Base-by-base conservation (phyloP, 192 early-diverging fungal species). In the Backusella circina region DNA sequence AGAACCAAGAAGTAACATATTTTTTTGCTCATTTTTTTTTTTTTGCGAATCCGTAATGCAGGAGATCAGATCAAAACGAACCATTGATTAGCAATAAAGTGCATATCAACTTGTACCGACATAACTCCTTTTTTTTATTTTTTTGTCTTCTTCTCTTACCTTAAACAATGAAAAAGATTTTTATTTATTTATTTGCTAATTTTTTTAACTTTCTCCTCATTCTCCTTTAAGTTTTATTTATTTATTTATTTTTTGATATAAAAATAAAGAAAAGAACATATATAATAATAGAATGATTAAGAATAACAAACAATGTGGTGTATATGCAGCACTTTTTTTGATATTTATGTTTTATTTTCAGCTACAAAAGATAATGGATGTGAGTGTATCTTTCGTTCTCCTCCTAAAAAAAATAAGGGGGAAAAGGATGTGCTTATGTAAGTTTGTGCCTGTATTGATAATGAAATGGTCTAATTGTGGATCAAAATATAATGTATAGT, bases 261-360 rank as follows among this genome's bases (percentile, higher is more conserved):
- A 1, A 61, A 12, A 61, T n/a, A 61, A 5, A n/a, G 26, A 0
- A 57, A 28, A 7, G 26, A 28, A 28, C 8, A 61, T 10, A 23
- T 28, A 61, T 26, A 61, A 28, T 61, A 61, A 61, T n/a, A 54
- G 26, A 28, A 28, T 61, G 23, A 47, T 47, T 47, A 47, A 61
- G 54, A 61, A 61, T 28, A 61, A 61, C 54, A 61, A 47, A 61
- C 26, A 28, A 61, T 61, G 54, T 61, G 10, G 54, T 61, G 54
- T 61, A 61, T 61, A 61, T 61, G 54, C 54, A 61, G 54, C 18
- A 26, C 21, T 61, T 61, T 61, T 61, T 61, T 26, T 61, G 54
- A 61, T 61, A 61, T 61, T 61, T 61, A 61, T 61, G 54, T 61
- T 61, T 61, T 61, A 61, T 61, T 61, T 61, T 61, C 54, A 61